Conservation (phyloP, 2,329 filamentous ascomycete species). For the Huntiella abstrusa region DNA sequence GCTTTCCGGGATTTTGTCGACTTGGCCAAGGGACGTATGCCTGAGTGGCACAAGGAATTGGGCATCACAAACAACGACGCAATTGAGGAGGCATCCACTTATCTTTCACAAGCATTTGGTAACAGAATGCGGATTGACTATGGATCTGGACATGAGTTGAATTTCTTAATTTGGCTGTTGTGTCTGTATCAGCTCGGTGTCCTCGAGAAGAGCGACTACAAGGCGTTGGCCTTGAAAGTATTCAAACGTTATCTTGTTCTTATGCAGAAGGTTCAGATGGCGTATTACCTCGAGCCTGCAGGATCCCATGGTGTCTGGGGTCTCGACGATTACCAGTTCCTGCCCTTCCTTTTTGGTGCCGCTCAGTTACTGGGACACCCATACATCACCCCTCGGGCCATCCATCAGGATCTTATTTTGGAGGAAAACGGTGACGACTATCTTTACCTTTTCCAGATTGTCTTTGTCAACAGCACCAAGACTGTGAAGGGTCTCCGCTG, state of each 20-base stretch:
- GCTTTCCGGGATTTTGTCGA: slow-evolving; percentile 71
- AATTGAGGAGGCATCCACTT: slow-evolving; percentile 54
- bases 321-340: slow-evolving; percentile 89
- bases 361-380: slow-evolving; percentile 73
- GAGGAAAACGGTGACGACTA: slow-evolving; percentile 75
- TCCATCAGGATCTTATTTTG: slow-evolving; percentile 73
- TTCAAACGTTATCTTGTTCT: slow-evolving; percentile 68
- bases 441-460: slow-evolving; percentile 80
- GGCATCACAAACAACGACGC: slow-evolving; percentile 33
- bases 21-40: slow-evolving; percentile 36
- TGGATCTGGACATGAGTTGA: slow-evolving; percentile 90
- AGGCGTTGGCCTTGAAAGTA: slow-evolving; percentile 53
- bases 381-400: slow-evolving; percentile 58
- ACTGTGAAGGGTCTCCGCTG: slow-evolving; percentile 85
- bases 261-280: slow-evolving; percentile 75
- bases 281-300: slow-evolving; percentile 92
- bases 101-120: slow-evolving; percentile 69
- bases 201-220: slow-evolving; percentile 48
- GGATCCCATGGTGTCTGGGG: slow-evolving; percentile 98
- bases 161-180: slow-evolving; percentile 93
- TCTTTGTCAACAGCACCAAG: slow-evolving; percentile 91
- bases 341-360: slow-evolving; percentile 88
- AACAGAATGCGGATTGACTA: slow-evolving; percentile 84
- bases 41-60: slow-evolving; percentile 44
- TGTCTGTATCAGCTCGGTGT: slow-evolving; percentile 67